Conservation (phyloP, 108 stramenopile genomes). For the Fragilaria crotonensis region DNA sequence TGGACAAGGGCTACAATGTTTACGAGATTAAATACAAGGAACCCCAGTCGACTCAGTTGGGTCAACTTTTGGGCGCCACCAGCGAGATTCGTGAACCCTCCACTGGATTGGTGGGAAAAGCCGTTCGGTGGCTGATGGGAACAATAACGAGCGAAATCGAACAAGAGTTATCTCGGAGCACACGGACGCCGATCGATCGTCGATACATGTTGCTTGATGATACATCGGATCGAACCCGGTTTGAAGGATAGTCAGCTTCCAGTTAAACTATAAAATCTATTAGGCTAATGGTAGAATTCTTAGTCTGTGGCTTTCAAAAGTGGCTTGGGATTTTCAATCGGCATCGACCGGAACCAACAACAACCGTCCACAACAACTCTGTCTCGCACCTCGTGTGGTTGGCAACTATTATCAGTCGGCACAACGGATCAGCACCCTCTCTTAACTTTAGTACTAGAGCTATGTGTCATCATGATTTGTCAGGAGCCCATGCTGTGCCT, state of each 20-base stretch:
- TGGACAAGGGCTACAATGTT: slow-evolving; percentile 69
- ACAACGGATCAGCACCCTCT: too few relatives aligned
- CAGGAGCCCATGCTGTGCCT: too few relatives aligned
- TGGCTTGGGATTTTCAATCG: too few relatives aligned
- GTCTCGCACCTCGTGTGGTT: too few relatives aligned
- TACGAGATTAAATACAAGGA: slow-evolving; percentile 48
- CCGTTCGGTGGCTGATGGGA: slow-evolving; percentile 12
- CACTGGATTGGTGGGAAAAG: slow-evolving; percentile 11
- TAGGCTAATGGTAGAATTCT: too few relatives aligned
- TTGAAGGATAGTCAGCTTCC: background rate
- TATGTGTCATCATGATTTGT: too few relatives aligned
- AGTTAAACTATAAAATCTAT: too few relatives aligned
- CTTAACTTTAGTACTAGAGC: too few relatives aligned
- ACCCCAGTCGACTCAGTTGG: slow-evolving; percentile 9
- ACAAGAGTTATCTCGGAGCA: background rate
- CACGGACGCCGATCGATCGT: background rate
- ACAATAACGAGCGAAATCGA: background rate
- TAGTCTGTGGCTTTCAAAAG: too few relatives aligned
- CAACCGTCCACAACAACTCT: too few relatives aligned
- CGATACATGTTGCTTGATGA: background rate
- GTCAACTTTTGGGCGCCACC: background rate
- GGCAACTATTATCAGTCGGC: too few relatives aligned
- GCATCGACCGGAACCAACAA: too few relatives aligned
- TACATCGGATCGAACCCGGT: background rate
- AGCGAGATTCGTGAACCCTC: slow-evolving; percentile 1